Evolutionary conservation across 2,329 filamentous ascomycete species (phyloP), one percentile per base, ranked within the genome.

Genomic region (Sporothrix brunneoviolacea): DNA sequence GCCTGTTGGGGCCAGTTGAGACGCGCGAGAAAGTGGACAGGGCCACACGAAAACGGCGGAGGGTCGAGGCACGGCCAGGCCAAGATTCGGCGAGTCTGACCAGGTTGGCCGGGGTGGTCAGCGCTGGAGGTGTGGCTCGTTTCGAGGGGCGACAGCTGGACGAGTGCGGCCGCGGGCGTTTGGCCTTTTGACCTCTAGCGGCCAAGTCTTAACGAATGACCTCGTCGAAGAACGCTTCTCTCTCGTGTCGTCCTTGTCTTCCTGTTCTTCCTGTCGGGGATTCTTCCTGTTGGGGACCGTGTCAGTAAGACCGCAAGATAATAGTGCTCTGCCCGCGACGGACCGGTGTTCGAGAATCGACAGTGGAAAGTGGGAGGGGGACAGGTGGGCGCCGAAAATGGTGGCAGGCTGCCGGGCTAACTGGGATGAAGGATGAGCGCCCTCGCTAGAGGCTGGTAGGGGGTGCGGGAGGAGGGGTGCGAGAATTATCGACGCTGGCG

Each of bases 341-440:
- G 44, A 47, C 44, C 44, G 35, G 44, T 16, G 44, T 39, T 47
- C 44, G 35, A 47, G 35, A 22, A 38, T 22, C 9, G 35, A 16
- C 35, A 37, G 44, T 47, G 35, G 43, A 38, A 38, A 47, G 44
- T 30, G 35, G 30, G 24, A 47, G 44, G 44, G 22, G 35, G 10
- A 32, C 13, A 8, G 44, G 37, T 12, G 21, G 36, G 35, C 15
- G 22, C 22, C 40, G 24, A 27, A 35, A 24, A 19, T 18, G 40
- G 47, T 22, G 33, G 27, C 37, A 40, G 42, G 22, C 15, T 24
- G 33, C 37, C 46, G 37, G 21, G 28, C 37, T 40, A 48, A 32
- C 44, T 47, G 35, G 44, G 44, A 47, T 47, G 44, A 38, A 47
- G 44, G 33, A 37, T 38, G 22, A 39, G 16, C 27, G 24, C 30